These are phyloP conservation scores for Backusella luteola DNA, from an alignment of 192 early-diverging fungal species.

Conservation along the genomic window DNA sequence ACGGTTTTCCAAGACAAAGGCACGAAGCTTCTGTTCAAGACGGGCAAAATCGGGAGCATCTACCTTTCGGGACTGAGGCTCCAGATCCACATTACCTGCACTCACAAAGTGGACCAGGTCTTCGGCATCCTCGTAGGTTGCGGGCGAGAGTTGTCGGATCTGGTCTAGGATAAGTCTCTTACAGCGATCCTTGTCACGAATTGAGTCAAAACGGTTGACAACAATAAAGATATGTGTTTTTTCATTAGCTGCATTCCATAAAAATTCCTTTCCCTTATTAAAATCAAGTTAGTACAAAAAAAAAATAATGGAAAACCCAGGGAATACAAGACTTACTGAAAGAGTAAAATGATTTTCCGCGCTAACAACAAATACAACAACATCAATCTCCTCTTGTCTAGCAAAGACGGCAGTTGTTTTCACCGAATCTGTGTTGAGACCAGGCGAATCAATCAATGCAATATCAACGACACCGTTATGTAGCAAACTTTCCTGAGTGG, in stretches of 20 bases:
- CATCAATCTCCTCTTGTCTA: slow-evolving; percentile 98
- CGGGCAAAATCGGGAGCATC: slow-evolving; percentile 64
- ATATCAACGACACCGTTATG: slow-evolving; percentile 98
- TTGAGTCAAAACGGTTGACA: slow-evolving; percentile 95
- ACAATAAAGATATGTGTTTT: slow-evolving; percentile 99
- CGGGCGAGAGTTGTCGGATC: slow-evolving; percentile 91
- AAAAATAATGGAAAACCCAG: background rate
- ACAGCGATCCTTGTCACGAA: slow-evolving; percentile 93
- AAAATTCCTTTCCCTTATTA: slow-evolving; percentile 88
- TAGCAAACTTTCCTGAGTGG: slow-evolving; percentile 68
- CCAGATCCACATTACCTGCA: slow-evolving; percentile 51
- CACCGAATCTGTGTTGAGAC: slow-evolving; percentile 95
- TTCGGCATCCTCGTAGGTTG: slow-evolving; percentile 84
- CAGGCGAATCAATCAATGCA: slow-evolving; percentile 96
- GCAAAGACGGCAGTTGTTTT: slow-evolving; percentile 98
- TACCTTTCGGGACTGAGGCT: slow-evolving; percentile 30
- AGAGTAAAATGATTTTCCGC: slow-evolving; percentile 99
- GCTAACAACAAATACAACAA: slow-evolving; percentile 98
- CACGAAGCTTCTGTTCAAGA: slow-evolving; percentile 84
- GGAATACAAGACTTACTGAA: slow-evolving; percentile 59
- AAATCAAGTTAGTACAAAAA: background rate
- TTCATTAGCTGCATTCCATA: slow-evolving; percentile 95
- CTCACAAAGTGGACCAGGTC: slow-evolving; percentile 98
- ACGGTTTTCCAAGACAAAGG: slow-evolving; percentile 95
- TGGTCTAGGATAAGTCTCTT: slow-evolving; percentile 94